Base-by-base conservation (phyloP, 176 grass and related monocot species). In the Oryza punctata region DNA sequence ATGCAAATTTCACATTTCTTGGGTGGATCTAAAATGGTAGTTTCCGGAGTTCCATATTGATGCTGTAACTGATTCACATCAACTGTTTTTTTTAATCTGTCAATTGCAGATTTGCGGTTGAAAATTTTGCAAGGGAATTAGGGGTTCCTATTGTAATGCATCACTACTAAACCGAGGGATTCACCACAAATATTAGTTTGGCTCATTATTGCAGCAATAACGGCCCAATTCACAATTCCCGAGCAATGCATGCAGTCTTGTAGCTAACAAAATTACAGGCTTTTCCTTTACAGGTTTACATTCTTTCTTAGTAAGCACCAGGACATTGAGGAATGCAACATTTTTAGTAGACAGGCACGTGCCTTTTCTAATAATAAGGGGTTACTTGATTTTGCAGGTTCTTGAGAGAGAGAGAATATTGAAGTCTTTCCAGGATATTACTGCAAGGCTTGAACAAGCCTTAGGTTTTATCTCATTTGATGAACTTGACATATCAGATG, bases 401-500 rank as follows among this genome's bases (percentile, higher is more conserved):
- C 84, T 96, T 25, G 88, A 94, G 83, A 90, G 79, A 83, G 91
- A 99, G 28, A 91, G 84, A 81, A 91, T 96, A 88, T 82, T 87
- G 65, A 93, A 86, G 65, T 87, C 66, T 67, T 94, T 96, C 65
- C 86, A 87, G 71, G 93, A 99, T 33, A 85, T 99, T 37, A 86
- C 91, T 50, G 76, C 72, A 92, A 89, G 84, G 63, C 89, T 99
- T 74, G 96, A 92, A 64, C 77, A 96, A 85, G 85, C 93, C 30
- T 88, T 96, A 75, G 82, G 73, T 69, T 86, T 63, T 80, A 88
- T 96, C 78, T 89, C 89, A 6, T 94, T 99, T 84, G 91, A 96
- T 73, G 87, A 94, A 61, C 93, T 99, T 81, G 85, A 91, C 47
- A 86, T 99, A 85, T 99, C 93, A 24, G 93, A 96, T 89, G 96